A percentile compares a stretch with the other conserved stretches of the same genome.
These are phyloP conservation scores for Ascocoryne sarcoides DNA, from an alignment of 2,329 filamentous ascomycete species.

Conservation along the genomic window DNA sequence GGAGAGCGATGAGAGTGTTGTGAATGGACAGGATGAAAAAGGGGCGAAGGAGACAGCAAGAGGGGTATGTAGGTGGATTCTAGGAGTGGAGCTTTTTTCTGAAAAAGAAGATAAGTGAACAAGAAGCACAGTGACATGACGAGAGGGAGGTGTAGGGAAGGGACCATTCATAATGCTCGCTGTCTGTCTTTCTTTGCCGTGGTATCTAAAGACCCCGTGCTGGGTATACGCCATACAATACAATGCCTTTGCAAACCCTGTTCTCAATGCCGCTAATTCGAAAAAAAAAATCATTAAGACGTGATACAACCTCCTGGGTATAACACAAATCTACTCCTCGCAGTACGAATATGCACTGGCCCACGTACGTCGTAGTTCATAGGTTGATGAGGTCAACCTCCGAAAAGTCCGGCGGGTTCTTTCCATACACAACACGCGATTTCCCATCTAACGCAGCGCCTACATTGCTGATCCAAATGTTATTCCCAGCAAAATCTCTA, in stretches of 20 bases:
- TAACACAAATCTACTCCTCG: not conserved
- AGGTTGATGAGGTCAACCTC: constrained; percentile 80
- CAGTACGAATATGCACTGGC: not conserved
- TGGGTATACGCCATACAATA: not conserved
- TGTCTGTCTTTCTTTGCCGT: too few species aligned
- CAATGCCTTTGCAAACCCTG: not conserved
- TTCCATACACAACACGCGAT: constrained; percentile 72
- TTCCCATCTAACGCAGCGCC: constrained; percentile 82
- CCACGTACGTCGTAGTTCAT: too few species aligned
- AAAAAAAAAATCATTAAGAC: not conserved
- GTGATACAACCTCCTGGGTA: not conserved
- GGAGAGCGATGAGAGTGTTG: constrained; percentile 1
- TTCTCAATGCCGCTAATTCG: not conserved
- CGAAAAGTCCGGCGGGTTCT: constrained; percentile 81
- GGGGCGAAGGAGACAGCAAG: constrained; percentile 7
- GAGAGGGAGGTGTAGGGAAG: too few species aligned
- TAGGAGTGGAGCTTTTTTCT: constrained; percentile 3
- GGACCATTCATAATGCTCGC: too few species aligned
- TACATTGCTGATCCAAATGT: constrained; percentile 91
- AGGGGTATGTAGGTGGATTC: constrained; percentile 10
- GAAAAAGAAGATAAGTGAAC: too few species aligned
- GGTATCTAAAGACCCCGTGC: not conserved
- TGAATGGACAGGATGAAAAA: constrained; percentile 1
- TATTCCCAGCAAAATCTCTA: constrained; percentile 43
- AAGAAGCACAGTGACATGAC: too few species aligned